Percentiles rank a stretch among this genome's conserved stretches.
Conservation (phyloP, 139 green algal genomes). For the Nannochloris sp. region DNA sequence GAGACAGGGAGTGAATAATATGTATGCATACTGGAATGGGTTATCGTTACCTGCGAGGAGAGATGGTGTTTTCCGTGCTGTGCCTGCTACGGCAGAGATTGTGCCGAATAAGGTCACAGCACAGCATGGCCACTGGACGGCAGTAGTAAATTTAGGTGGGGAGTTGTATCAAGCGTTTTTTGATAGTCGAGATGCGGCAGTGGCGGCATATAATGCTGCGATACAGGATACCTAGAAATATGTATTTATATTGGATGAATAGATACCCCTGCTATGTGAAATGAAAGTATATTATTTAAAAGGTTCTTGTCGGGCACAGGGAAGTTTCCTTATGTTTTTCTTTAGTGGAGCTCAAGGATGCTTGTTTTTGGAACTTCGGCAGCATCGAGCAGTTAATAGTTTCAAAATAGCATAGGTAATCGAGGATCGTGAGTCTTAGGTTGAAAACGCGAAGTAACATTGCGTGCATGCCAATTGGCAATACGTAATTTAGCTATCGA, state of each 20-base stretch:
- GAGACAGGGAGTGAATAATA: conserved; percentile 6
- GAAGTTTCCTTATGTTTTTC: too few relatives aligned
- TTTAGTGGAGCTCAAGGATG: too few relatives aligned
- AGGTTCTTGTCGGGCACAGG: too few relatives aligned
- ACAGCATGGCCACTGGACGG: conserved; percentile 33
- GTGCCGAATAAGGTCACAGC: conserved; percentile 20
- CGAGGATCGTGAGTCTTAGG: too few relatives aligned
- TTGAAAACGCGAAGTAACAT: too few relatives aligned
- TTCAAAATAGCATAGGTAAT: too few relatives aligned
- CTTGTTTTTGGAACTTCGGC: too few relatives aligned
- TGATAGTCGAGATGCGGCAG: conserved; percentile 8
- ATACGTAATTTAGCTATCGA: too few relatives aligned
- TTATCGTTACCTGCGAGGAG: conserved; percentile 14
- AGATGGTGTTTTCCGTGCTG: conserved; percentile 44
- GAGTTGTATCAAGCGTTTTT: conserved; percentile 41
- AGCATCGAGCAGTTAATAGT: too few relatives aligned
- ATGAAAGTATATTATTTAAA: too few relatives aligned
- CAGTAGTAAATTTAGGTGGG: conserved; percentile 22
- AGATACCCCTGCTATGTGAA: too few relatives aligned
- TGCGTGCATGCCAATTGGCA: too few relatives aligned
- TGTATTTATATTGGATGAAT: neutral
- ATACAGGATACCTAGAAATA: conserved; percentile 6
- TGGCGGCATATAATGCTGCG: conserved; percentile 11
- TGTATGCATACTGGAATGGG: conserved; percentile 14
- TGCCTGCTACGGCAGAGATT: conserved; percentile 1